These are phyloP conservation scores for Alternaria atra DNA, from an alignment of 2,329 filamentous ascomycete genomes.

Conservation along the genomic window DNA sequence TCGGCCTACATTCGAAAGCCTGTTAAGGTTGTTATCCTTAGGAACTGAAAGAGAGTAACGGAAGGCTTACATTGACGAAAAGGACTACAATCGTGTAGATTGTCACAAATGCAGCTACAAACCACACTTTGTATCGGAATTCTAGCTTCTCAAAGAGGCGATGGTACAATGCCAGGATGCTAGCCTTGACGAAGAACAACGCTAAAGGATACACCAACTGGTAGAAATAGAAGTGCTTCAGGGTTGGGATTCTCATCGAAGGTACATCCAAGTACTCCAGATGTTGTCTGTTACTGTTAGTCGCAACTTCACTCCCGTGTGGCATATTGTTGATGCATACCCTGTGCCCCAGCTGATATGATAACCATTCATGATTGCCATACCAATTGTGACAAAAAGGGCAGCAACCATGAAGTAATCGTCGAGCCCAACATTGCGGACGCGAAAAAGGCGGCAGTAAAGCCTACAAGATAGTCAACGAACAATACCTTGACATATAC, in stretches of 20 bases:
- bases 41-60: neutral
- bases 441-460: too few relatives aligned
- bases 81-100: slow-evolving; percentile 21
- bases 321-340: neutral
- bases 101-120: slow-evolving; percentile 16
- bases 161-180: slow-evolving; percentile 33
- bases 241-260: neutral
- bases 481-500: too few relatives aligned
- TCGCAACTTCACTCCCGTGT: too few relatives aligned
- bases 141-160: slow-evolving; percentile 24
- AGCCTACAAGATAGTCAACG: too few relatives aligned
- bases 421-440: neutral
- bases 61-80: slow-evolving; percentile 20
- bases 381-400: slow-evolving; percentile 4
- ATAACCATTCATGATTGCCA: slow-evolving; percentile 8
- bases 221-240: slow-evolving; percentile 29
- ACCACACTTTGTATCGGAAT: slow-evolving; percentile 16
- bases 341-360: slow-evolving; percentile 12
- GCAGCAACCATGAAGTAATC: neutral
- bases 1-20: slow-evolving; percentile 30
- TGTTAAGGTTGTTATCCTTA: neutral
- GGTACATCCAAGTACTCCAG: neutral
- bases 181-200: slow-evolving; percentile 32
- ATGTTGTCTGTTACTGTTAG: neutral
- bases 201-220: slow-evolving; percentile 36